Base-by-base conservation (phyloP, 345 rosid genomes). In the Aurinia saxatilis region DNA sequence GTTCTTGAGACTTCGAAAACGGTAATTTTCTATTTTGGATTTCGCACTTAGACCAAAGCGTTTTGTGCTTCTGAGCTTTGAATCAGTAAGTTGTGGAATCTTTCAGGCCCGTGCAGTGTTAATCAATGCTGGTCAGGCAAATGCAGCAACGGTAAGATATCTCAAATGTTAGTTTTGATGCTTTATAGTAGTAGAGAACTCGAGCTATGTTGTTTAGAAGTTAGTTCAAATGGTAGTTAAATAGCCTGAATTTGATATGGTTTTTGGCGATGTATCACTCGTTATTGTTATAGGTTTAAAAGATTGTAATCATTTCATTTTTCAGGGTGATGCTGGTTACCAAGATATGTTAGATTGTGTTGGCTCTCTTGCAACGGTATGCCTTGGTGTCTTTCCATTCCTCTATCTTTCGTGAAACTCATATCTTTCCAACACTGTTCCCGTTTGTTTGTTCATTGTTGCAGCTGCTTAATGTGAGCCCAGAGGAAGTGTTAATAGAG, bases 111-210 rank as follows among this genome's bases (percentile, higher is more conserved):
- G 95, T 52, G 97, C 95, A 7, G 95, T 93, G 62, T 71, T 93
- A 70, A 80, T 93, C 78, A 90, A 93, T 72, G 99, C 97, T 15
- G 99, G 99, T 59, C 99, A 93, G 63, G 99, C 99, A 55, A 93
- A 93, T 84, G 99, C 99, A 54, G 99, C 97, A 57, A 93, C 97
- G 51, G 99, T 93, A 82, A 80, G 84, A 61, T 33, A 18, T 71
- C 50, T 50, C 41, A 57, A 8, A 3, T 72, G 31, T 19, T 59
- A 30, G 50, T 37, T 27, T 58, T 38, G 36, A 58, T 67, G 21
- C 11, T 2, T 21, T 39, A 30, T n/a, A n/a, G n/a, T n/a, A 31
- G 53, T 41, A 4, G 38, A 50, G 11, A 49, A 39, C 37, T 47
- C 42, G 3, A 21, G 60, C 8, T 62, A 34, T 45, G 44, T 42